These are phyloP conservation scores for Naganishia kalamii DNA, from an alignment of 768 basidiomycete genomes.

Conservation along the genomic window DNA sequence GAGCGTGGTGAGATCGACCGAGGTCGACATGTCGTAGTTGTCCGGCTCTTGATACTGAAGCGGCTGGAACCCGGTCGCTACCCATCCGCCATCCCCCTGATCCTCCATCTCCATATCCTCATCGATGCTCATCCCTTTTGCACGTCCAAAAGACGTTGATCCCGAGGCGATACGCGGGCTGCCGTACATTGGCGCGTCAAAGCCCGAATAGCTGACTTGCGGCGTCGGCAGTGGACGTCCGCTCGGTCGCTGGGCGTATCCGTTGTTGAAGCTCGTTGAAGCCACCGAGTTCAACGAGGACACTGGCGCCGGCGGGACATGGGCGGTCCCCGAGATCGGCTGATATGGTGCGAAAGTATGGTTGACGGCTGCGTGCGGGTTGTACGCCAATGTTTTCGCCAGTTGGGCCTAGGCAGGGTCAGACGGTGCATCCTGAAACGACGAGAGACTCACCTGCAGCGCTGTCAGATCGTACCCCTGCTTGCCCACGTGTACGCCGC, in stretches of 20 bases:
- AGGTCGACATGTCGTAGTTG: slow-evolving; percentile 8
- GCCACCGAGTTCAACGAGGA: slow-evolving; percentile 11
- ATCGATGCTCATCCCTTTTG: background rate
- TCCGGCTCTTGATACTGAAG: background rate
- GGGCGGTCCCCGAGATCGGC: background rate
- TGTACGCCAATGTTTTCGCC: slow-evolving; percentile 9
- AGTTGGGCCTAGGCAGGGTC: slow-evolving; percentile 2
- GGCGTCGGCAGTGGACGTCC: slow-evolving; percentile 15
- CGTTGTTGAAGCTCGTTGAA: slow-evolving; percentile 1
- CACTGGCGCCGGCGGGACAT: background rate
- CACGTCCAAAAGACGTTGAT: background rate
- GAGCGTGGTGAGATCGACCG: background rate
- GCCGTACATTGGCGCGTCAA: background rate
- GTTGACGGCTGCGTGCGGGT: slow-evolving; percentile 13
- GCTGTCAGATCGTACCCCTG: slow-evolving; percentile 10
- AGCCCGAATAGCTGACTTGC: slow-evolving; percentile 9
- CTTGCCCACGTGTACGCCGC: slow-evolving; percentile 12
- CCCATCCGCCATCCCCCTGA: background rate
- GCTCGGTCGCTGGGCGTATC: background rate
- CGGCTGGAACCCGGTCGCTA: slow-evolving; percentile 4
- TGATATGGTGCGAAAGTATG: slow-evolving; percentile 14
- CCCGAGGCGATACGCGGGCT: background rate
- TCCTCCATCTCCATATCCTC: slow-evolving; percentile 10
- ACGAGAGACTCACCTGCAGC: background rate
- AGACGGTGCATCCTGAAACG: background rate